Evolutionary conservation across 192 early-diverging fungal genomes (phyloP).

Genomic region (Coemansia sp.): DNA sequence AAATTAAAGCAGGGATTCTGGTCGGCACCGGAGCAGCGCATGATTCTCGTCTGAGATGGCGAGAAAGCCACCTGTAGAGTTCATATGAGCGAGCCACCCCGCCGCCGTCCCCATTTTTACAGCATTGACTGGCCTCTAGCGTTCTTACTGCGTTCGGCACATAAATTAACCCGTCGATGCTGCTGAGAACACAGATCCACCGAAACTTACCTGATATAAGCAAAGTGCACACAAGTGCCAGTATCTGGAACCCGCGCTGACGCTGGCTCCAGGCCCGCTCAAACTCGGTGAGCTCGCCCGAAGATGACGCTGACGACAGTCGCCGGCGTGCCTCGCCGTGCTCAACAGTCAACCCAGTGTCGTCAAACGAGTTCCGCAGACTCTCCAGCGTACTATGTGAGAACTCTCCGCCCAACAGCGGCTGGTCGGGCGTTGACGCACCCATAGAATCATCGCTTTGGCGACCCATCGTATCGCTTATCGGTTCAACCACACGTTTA

Average conservation of each 20-base stretch:
- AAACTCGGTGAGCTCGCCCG: constrained; percentile 35
- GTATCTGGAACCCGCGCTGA: constrained; percentile 54
- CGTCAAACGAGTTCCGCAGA: constrained; percentile 16
- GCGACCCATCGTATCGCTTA: constrained; percentile 9
- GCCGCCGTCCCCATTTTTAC: constrained; percentile 1
- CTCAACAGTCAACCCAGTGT: constrained; percentile 17
- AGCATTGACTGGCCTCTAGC: not conserved
- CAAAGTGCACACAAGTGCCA: constrained; percentile 61
- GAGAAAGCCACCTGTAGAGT: too few relatives aligned
- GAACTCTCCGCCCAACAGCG: constrained; percentile 26
- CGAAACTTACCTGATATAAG: constrained; percentile 59
- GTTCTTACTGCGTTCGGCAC: constrained; percentile 1
- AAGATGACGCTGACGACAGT: constrained; percentile 28
- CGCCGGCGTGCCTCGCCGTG: constrained; percentile 18
- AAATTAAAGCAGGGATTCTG: not conserved
- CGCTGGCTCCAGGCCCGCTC: constrained; percentile 34
- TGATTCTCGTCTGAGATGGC: too few relatives aligned
- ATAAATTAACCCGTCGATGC: not conserved
- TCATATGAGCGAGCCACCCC: not conserved
- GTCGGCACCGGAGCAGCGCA: not conserved
- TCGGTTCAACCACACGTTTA: too few relatives aligned
- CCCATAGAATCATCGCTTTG: constrained; percentile 8
- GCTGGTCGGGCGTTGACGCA: constrained; percentile 47
- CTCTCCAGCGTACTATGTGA: constrained; percentile 4
- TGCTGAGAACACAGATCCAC: not conserved